A percentile compares a stretch with the other conserved stretches of the same genome.
Conservation (phyloP, 2,329 filamentous ascomycete species). For the Fusarium pseudograminearum region DNA sequence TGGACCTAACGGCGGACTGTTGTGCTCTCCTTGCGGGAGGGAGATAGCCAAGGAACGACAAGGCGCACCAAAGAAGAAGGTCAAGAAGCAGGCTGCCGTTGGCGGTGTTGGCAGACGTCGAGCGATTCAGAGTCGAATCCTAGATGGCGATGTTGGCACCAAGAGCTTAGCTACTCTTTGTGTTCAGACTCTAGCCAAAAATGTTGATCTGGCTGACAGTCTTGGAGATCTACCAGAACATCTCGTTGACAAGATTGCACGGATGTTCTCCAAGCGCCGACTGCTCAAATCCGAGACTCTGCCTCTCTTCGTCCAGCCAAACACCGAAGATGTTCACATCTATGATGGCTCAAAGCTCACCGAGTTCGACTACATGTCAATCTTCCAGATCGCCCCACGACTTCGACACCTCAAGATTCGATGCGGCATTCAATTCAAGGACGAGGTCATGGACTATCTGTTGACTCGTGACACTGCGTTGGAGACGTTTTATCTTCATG, state of each 20-base stretch:
- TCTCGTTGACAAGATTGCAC: slow-evolving; percentile 69
- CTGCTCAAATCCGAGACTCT: slow-evolving; percentile 67
- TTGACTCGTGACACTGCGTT: slow-evolving; percentile 76
- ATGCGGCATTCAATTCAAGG: slow-evolving; percentile 93
- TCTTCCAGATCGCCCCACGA: slow-evolving; percentile 79
- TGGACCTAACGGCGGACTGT: slow-evolving; percentile 84
- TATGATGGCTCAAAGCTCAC: slow-evolving; percentile 74
- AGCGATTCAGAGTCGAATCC: slow-evolving; percentile 83
- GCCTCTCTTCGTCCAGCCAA: slow-evolving; percentile 67
- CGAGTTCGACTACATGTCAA: slow-evolving; percentile 80
- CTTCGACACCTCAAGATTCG: slow-evolving; percentile 79
- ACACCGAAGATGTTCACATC: slow-evolving; percentile 63
- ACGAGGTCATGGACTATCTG: slow-evolving; percentile 84
- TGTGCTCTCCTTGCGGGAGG: slow-evolving; percentile 85
- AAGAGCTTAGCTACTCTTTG: slow-evolving; percentile 76
- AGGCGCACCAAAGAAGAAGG: slow-evolving; percentile 53
- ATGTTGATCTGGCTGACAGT: slow-evolving; percentile 71
- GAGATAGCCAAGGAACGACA: slow-evolving; percentile 73
- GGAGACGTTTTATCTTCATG: slow-evolving; percentile 81
- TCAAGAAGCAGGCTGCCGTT: slow-evolving; percentile 63
- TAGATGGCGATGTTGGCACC: slow-evolving; percentile 80
- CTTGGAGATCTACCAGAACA: slow-evolving; percentile 69
- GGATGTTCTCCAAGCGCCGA: slow-evolving; percentile 70
- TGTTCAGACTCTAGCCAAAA: slow-evolving; percentile 71
- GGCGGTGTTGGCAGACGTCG: slow-evolving; percentile 73